Evolutionary conservation across 768 basidiomycete genomes (phyloP).

Genomic region (Suillus variegatus): DNA sequence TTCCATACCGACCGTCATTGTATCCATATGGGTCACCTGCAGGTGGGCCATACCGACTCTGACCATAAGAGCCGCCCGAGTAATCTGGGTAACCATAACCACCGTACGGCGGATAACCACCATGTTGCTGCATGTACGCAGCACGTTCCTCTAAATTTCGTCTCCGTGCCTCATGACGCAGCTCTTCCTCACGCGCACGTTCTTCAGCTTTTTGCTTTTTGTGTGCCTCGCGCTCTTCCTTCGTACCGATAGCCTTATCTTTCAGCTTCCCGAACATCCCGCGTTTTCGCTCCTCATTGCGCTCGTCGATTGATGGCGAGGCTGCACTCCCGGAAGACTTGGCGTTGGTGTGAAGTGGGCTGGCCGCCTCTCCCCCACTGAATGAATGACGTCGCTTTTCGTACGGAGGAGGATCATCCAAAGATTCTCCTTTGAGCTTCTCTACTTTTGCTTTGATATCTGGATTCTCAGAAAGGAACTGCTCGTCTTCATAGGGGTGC

Average conservation of each 20-base stretch:
- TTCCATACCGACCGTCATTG: slow-evolving; percentile 7
- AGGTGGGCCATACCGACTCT: slow-evolving; percentile 3
- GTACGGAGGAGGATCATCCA: slow-evolving; percentile 30
- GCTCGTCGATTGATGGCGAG: slow-evolving; percentile 1
- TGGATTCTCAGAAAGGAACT: slow-evolving; percentile 59
- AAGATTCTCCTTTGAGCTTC: slow-evolving; percentile 1
- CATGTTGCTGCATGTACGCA: slow-evolving; percentile 34
- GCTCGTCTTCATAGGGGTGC: slow-evolving; percentile 71
- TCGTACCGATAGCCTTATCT: slow-evolving; percentile 63
- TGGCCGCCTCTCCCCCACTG: slow-evolving; percentile 13
- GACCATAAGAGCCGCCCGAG: neutral
- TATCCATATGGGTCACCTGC: slow-evolving; percentile 10
- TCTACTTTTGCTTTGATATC: slow-evolving; percentile 41
- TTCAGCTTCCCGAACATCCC: slow-evolving; percentile 63
- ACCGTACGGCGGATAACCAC: slow-evolving; percentile 32
- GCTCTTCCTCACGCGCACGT: slow-evolving; percentile 23
- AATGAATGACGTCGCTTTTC: slow-evolving; percentile 33
- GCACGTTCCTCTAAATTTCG: slow-evolving; percentile 30
- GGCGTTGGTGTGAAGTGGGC: neutral
- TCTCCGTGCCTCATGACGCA: slow-evolving; percentile 18
- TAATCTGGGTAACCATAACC: slow-evolving; percentile 12
- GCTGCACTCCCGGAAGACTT: neutral
- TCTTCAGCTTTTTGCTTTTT: slow-evolving; percentile 34
- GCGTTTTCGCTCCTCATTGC: slow-evolving; percentile 36
- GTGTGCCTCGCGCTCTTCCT: slow-evolving; percentile 59